Percentiles rank a stretch among this genome's conserved stretches.
Evolutionary conservation across 257 asterid genomes (phyloP).

Genomic region (Solanum boliviense): DNA sequence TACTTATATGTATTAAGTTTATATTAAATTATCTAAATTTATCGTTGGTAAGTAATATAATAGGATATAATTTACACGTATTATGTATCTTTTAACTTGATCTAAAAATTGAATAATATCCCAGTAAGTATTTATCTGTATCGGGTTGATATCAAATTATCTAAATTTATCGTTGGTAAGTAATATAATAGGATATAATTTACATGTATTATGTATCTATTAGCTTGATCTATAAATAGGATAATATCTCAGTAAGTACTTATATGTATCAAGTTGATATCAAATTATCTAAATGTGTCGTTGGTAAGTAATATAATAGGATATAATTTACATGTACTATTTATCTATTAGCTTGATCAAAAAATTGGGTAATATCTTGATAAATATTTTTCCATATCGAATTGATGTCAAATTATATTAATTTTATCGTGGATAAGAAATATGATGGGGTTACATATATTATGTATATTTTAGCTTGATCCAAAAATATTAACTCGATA

Average conservation of each 20-base stretch:
- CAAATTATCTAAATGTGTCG: background rate
- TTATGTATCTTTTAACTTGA: background rate
- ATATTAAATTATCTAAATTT: background rate
- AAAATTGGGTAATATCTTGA: background rate
- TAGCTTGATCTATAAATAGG: background rate
- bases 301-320: background rate
- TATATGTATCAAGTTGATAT: background rate
- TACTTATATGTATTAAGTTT: rapidly evolving
- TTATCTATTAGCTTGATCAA: background rate
- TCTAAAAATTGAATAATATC: background rate
- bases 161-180: background rate
- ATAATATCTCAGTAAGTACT: background rate
- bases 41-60: background rate
- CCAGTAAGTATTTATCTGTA: background rate
- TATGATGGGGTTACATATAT: background rate
- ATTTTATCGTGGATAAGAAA: too few species aligned
- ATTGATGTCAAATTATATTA: background rate
- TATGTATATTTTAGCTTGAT: background rate
- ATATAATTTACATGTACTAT: background rate
- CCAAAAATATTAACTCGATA: background rate
- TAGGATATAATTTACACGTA: background rate
- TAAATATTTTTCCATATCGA: background rate
- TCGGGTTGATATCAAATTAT: background rate
- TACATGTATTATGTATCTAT: background rate
- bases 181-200: background rate